phyloP scores from a whole-genome alignment of 257 asterid genomes.

The Marsdenia floribunda region DNA sequence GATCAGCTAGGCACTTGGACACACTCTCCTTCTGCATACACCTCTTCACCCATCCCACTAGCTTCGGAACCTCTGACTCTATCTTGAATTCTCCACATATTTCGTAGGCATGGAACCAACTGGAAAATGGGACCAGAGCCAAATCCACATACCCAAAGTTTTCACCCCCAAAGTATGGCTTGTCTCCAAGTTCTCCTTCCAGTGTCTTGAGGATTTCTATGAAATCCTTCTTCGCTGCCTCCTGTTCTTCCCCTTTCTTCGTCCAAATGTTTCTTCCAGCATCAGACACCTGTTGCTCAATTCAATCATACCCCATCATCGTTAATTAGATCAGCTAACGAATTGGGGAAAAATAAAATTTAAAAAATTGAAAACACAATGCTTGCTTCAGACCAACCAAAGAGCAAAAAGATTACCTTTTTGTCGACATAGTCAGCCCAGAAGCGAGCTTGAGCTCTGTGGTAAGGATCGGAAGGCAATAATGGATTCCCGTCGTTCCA shows the following conservation, averaged over 20 bases:
- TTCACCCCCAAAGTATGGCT: conserved; percentile 48
- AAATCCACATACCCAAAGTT: conserved; percentile 32
- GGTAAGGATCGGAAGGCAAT: conserved; percentile 16
- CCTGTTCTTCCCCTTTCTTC: conserved; percentile 36
- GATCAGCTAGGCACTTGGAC: conserved; percentile 25
- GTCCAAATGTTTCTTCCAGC: conserved; percentile 26
- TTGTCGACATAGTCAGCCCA: conserved; percentile 11
- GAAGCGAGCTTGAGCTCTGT: conserved; percentile 8
- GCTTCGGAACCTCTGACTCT: conserved; percentile 22
- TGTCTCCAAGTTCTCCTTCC: conserved; percentile 40
- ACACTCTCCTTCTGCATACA: conserved; percentile 28
- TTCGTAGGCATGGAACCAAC: conserved; percentile 39
- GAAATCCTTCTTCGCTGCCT: conserved; percentile 28
- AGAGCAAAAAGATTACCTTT: conserved; percentile 17
- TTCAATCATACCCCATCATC: background rate
- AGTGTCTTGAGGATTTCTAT: conserved; percentile 24
- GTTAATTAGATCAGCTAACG: background rate
- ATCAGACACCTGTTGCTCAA: conserved; percentile 24
- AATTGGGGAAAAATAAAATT: background rate
- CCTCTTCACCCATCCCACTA: conserved; percentile 24
- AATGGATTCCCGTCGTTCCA: conserved; percentile 10
- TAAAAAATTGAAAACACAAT: too few species aligned
- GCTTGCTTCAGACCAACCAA: background rate
- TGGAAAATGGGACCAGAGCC: conserved; percentile 24
- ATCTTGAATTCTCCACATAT: conserved; percentile 29